Evolutionary conservation across 495 filamentous ascomycete species (phyloP).

Genomic region (Umbilicaria muhlenbergii): DNA sequence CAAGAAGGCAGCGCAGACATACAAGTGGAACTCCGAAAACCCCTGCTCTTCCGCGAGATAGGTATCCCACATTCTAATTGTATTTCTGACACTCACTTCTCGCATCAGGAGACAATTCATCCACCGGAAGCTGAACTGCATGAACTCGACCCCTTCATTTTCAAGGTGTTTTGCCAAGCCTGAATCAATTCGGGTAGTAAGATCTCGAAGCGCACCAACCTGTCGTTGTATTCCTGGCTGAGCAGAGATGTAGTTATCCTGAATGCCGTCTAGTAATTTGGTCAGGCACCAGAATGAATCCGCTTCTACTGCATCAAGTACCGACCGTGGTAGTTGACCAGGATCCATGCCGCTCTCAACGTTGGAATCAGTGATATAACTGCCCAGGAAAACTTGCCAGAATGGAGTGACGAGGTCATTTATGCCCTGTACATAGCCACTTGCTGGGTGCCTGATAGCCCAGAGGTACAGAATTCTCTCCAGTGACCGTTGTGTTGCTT

Average conservation of each 20-base stretch:
- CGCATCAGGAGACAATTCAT: slow-evolving; percentile 99
- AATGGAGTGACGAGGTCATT: slow-evolving; percentile 97
- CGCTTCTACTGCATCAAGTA: slow-evolving; percentile 92
- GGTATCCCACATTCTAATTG: slow-evolving; percentile 98
- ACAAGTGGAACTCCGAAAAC: slow-evolving; percentile 94
- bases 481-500: slow-evolving; percentile 84
- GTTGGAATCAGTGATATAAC: slow-evolving; percentile 85
- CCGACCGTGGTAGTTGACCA: slow-evolving; percentile 75
- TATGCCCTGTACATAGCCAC: slow-evolving; percentile 96
- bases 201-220: slow-evolving; percentile 71
- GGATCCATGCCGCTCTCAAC: slow-evolving; percentile 93
- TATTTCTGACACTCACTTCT: slow-evolving; percentile 89
- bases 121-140: slow-evolving; percentile 98
- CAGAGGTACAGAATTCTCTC: slow-evolving; percentile 94
- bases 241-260: slow-evolving; percentile 96
- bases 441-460: slow-evolving; percentile 93
- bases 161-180: slow-evolving; percentile 77
- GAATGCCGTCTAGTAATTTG: slow-evolving; percentile 90
- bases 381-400: slow-evolving; percentile 90
- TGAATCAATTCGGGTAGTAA: slow-evolving; percentile 78
- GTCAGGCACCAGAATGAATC: slow-evolving; percentile 98
- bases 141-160: slow-evolving; percentile 85
- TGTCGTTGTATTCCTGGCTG: slow-evolving; percentile 94
- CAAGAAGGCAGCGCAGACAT: slow-evolving; percentile 96
- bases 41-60: slow-evolving; percentile 98